Conservation (phyloP, 768 basidiomycete genomes). For the Trametes gibbosa region DNA sequence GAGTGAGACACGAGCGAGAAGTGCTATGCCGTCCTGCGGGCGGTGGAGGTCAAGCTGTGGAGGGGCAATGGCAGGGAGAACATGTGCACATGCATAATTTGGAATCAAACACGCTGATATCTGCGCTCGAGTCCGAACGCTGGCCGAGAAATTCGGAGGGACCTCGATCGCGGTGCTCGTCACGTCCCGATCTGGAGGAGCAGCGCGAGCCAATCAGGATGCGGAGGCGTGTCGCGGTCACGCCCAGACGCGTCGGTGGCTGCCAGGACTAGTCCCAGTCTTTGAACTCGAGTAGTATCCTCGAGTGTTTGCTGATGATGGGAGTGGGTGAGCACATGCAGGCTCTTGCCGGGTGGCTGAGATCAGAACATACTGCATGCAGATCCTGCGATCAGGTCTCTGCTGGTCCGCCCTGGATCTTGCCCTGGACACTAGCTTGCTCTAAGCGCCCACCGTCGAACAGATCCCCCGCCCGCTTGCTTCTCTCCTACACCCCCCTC, state of each 20-base stretch:
- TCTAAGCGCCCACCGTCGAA: slow-evolving; percentile 12
- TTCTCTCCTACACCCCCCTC: not conserved
- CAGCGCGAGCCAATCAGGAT: slow-evolving; percentile 4
- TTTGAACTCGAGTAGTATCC: no score
- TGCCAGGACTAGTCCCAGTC: no score
- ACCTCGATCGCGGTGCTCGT: no score
- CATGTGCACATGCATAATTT: no score
- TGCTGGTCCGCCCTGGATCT: not conserved
- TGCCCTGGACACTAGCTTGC: slow-evolving; percentile 9
- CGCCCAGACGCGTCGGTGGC: slow-evolving; percentile 13
- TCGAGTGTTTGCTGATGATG: no score
- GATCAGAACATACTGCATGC: not conserved
- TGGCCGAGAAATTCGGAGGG: no score
- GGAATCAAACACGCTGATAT: no score
- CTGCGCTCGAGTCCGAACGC: not conserved
- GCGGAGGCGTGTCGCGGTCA: slow-evolving; percentile 12
- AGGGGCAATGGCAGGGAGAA: not conserved
- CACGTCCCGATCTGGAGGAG: not conserved
- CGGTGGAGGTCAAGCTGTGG: not conserved
- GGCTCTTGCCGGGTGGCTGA: not conserved
- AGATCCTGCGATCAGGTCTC: not conserved
- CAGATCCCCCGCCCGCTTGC: not conserved
- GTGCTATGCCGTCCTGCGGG: no score
- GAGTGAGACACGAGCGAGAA: not conserved
- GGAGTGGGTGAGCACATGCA: not conserved